Percentiles rank a stretch among this genome's conserved stretches.
phyloP scores from a whole-genome alignment of 2,329 filamentous ascomycete species.

The Grosmannia clavigera region DNA sequence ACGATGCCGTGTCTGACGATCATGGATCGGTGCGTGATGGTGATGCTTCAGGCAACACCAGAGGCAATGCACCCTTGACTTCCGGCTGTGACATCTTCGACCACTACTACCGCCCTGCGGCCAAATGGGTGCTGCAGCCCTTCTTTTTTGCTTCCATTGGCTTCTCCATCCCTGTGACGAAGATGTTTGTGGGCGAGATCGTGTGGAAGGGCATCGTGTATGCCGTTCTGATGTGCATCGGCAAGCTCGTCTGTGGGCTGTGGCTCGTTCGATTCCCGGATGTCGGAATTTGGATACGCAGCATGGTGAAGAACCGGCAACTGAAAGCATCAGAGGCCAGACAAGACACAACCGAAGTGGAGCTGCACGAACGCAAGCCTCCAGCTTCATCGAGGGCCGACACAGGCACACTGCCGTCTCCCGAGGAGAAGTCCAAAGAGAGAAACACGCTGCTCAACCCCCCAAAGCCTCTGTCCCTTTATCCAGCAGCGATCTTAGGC shows the following conservation, averaged over 20 bases:
- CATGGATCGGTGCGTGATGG: background rate
- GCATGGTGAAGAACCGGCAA: background rate
- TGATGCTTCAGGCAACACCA: background rate
- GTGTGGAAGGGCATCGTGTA: slow-evolving; percentile 68
- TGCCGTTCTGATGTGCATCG: slow-evolving; percentile 53
- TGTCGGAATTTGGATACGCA: background rate
- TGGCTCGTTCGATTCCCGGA: slow-evolving; percentile 25
- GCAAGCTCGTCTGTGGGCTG: slow-evolving; percentile 46
- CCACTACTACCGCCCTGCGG: slow-evolving; percentile 25
- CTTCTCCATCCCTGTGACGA: slow-evolving; percentile 63
- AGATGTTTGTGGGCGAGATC: slow-evolving; percentile 51
- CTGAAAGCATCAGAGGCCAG: background rate
- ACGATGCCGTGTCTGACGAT: background rate
- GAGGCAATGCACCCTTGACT: background rate
- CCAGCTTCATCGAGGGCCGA: background rate
- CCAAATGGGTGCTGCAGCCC: slow-evolving; percentile 47
- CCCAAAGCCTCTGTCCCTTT: slow-evolving; percentile 45
- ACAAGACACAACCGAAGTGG: background rate
- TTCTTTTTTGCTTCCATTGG: slow-evolving; percentile 68
- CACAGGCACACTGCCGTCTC: background rate
- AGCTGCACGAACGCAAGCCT: background rate
- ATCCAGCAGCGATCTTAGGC: slow-evolving; percentile 54
- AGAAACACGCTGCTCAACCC: slow-evolving; percentile 13
- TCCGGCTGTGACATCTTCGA: slow-evolving; percentile 20
- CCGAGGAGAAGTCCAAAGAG: too few relatives aligned